Conservation (phyloP, 805 yeast species). For the Middelhovenomyces tepae region DNA sequence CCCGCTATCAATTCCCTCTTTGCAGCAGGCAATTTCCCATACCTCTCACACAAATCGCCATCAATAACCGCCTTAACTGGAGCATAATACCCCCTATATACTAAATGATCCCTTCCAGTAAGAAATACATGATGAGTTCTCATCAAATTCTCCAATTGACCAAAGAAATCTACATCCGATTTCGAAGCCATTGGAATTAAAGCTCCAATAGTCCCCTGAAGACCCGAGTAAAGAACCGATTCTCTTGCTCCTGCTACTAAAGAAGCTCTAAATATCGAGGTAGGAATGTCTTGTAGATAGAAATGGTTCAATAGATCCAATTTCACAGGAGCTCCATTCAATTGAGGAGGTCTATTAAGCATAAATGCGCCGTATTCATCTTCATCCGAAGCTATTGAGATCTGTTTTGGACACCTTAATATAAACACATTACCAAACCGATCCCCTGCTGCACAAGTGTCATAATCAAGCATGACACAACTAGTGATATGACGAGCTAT, state of each 20-base stretch:
- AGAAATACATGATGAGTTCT: slow-evolving; percentile 27
- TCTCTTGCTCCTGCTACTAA: slow-evolving; percentile 59
- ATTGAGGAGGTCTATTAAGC: slow-evolving; percentile 23
- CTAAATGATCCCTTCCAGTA: slow-evolving; percentile 59
- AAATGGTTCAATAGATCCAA: slow-evolving; percentile 47
- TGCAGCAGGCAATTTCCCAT: slow-evolving; percentile 21
- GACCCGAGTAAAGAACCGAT: slow-evolving; percentile 57
- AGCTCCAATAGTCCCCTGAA: slow-evolving; percentile 76
- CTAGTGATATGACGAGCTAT: slow-evolving; percentile 59
- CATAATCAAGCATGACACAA: slow-evolving; percentile 54
- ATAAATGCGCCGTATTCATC: slow-evolving; percentile 39
- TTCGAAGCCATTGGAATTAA: slow-evolving; percentile 57
- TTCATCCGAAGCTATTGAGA: slow-evolving; percentile 41
- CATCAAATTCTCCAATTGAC: slow-evolving; percentile 41
- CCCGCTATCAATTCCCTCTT: slow-evolving; percentile 23
- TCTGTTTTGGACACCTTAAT: slow-evolving; percentile 47
- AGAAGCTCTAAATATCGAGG: slow-evolving; percentile 46
- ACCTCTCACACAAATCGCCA: slow-evolving; percentile 76
- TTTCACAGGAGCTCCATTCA: slow-evolving; percentile 48
- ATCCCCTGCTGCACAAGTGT: slow-evolving; percentile 78
- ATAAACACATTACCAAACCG: slow-evolving; percentile 75
- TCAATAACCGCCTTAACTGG: slow-evolving; percentile 73
- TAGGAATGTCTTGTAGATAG: slow-evolving; percentile 62
- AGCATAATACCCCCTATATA: slow-evolving; percentile 70
- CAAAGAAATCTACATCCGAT: slow-evolving; percentile 53